Conservation (phyloP, 257 asterid genomes). For the Rehmannia glutinosa region DNA sequence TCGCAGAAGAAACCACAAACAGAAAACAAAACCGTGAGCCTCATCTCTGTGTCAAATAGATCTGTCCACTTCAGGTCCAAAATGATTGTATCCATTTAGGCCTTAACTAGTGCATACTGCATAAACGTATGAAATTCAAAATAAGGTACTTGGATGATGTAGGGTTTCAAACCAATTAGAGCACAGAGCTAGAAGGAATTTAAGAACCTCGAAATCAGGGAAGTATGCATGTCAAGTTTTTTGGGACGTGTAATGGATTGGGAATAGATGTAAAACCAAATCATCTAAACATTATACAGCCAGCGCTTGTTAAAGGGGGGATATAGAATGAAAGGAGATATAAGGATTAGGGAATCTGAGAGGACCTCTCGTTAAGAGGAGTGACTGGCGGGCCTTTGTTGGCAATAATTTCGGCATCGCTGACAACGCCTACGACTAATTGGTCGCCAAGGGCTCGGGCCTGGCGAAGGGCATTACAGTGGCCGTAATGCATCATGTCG, state of each 20-base stretch:
- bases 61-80: neutral
- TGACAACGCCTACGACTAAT: constrained; percentile 91
- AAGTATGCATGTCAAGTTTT: neutral
- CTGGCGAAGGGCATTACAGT: constrained; percentile 97
- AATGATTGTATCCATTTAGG: neutral
- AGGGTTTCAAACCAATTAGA: neutral
- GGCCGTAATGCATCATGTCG: constrained; percentile 99
- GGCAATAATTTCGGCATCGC: constrained; percentile 81
- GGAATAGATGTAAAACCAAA: too few relatives aligned
- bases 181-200: neutral
- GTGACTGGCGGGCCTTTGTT: constrained; percentile 98
- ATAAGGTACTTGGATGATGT: neutral
- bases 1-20: neutral
- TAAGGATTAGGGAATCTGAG: neutral
- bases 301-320: neutral
- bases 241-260: neutral
- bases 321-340: neutral
- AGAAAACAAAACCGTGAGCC: neutral
- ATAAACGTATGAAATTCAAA: neutral
- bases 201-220: neutral
- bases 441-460: constrained; percentile 97
- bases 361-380: constrained; percentile 82
- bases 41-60: neutral
- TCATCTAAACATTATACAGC: neutral
- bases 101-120: neutral